These are phyloP conservation scores for Starmerella floricola DNA, from an alignment of 805 yeast genomes.

Conservation along the genomic window DNA sequence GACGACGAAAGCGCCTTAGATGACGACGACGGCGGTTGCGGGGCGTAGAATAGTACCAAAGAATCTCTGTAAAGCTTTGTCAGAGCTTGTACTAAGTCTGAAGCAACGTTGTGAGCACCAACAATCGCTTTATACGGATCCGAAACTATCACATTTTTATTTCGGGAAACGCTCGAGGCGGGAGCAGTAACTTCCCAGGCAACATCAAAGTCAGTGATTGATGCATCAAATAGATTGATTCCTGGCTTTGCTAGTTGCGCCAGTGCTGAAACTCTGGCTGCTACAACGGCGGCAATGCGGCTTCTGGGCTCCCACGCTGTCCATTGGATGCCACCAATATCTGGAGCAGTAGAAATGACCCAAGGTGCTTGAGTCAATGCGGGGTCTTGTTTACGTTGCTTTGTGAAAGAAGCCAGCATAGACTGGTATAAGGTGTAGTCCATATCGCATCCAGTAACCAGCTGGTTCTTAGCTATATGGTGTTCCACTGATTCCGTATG, in stretches of 20 bases:
- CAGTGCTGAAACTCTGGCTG: constrained; percentile 77
- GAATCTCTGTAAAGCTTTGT: constrained; percentile 51
- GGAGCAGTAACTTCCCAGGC: constrained; percentile 46
- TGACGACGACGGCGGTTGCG: constrained; percentile 9
- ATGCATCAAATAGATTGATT: constrained; percentile 61
- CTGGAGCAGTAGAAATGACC: constrained; percentile 72
- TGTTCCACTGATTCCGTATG: constrained; percentile 19
- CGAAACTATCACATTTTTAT: constrained; percentile 33
- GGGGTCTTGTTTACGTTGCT: constrained; percentile 67
- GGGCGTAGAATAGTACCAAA: constrained; percentile 53
- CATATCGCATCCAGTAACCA: constrained; percentile 32
- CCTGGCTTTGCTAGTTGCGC: constrained; percentile 38
- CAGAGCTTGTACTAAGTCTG: constrained; percentile 48
- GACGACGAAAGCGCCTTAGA: too few species aligned
- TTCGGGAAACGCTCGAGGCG: constrained; percentile 33
- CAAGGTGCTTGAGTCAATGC: constrained; percentile 64
- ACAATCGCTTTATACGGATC: constrained; percentile 28
- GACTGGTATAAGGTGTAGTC: constrained; percentile 49
- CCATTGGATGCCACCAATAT: constrained; percentile 81
- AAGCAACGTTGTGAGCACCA: constrained; percentile 50
- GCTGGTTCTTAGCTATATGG: constrained; percentile 10
- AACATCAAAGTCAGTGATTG: constrained; percentile 73
- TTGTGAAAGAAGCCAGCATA: constrained; percentile 52
- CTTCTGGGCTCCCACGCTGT: constrained; percentile 41
- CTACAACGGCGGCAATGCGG: constrained; percentile 50